These are phyloP conservation scores for Cladosporium velox DNA, from an alignment of 2,329 filamentous ascomycete species.

Conservation along the genomic window DNA sequence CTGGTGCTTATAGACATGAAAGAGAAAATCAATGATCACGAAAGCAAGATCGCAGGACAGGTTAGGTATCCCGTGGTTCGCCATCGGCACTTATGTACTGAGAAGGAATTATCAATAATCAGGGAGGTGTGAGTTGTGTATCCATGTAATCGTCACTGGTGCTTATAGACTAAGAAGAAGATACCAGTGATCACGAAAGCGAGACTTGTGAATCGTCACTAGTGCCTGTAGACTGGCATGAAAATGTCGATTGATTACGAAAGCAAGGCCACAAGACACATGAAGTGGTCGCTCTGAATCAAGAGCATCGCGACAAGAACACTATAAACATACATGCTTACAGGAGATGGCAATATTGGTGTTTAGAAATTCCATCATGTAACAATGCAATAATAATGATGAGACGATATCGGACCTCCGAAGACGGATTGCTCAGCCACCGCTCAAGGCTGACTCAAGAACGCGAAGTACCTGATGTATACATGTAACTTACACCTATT, in stretches of 20 bases:
- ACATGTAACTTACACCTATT: constrained; percentile 6
- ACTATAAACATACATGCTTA: no score
- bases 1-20: neutral
- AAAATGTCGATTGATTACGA: no score
- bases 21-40: neutral
- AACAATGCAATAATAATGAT: neutral
- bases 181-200: no score
- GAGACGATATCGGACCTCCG: neutral
- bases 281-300: no score
- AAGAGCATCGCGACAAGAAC: no score
- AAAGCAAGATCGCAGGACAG: neutral
- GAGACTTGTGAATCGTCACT: no score
- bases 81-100: neutral
- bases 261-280: no score
- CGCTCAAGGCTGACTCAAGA: neutral
- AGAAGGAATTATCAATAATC: neutral
- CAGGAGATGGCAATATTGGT: neutral
- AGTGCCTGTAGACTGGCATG: no score
- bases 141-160: no score
- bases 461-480: constrained; percentile 1
- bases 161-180: no score
- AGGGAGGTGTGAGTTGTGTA: no score
- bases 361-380: neutral
- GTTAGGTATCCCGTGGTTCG: neutral
- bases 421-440: constrained; percentile 1